Percentiles rank a stretch among this genome's conserved stretches.
phyloP scores from a whole-genome alignment of 139 green algal genomes.

The Coccomyxa sp. region DNA sequence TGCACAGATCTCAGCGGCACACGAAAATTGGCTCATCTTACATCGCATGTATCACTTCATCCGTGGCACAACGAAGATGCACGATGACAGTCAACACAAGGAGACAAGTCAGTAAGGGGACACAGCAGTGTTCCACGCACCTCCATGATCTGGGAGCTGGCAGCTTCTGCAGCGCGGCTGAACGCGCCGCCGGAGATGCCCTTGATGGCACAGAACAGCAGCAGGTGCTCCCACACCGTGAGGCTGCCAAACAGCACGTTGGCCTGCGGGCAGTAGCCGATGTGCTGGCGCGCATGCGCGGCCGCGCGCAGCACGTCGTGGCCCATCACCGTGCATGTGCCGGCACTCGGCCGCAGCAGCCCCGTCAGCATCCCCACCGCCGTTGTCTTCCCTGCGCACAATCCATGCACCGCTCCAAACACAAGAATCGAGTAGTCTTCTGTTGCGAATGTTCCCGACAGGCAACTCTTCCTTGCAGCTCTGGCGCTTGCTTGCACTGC shows the following conservation, averaged over 20 bases:
- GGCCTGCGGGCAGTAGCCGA: slow-evolving; percentile 37
- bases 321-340: slow-evolving; percentile 2
- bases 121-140: too few relatives aligned
- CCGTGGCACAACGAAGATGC: too few relatives aligned
- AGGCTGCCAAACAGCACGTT: slow-evolving; percentile 28
- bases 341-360: slow-evolving; percentile 3
- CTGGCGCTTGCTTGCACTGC: too few relatives aligned
- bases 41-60: too few relatives aligned
- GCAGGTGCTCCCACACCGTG: slow-evolving; percentile 23
- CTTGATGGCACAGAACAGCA: slow-evolving; percentile 8
- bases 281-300: background rate
- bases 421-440: too few relatives aligned
- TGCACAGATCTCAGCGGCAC: too few relatives aligned
- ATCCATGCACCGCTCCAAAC: background rate
- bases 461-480: too few relatives aligned
- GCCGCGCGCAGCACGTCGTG: slow-evolving; percentile 5
- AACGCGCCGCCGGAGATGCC: slow-evolving; percentile 1
- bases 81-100: too few relatives aligned
- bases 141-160: slow-evolving; percentile 4
- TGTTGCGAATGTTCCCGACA: too few relatives aligned
- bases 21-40: too few relatives aligned
- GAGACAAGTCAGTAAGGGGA: too few relatives aligned
- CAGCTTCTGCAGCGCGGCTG: background rate
- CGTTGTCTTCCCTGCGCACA: slow-evolving; percentile 43
- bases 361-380: slow-evolving; percentile 47